Base-by-base conservation (phyloP, 2,329 filamentous ascomycete genomes). In the Thermothelomyces thermophilus region DNA sequence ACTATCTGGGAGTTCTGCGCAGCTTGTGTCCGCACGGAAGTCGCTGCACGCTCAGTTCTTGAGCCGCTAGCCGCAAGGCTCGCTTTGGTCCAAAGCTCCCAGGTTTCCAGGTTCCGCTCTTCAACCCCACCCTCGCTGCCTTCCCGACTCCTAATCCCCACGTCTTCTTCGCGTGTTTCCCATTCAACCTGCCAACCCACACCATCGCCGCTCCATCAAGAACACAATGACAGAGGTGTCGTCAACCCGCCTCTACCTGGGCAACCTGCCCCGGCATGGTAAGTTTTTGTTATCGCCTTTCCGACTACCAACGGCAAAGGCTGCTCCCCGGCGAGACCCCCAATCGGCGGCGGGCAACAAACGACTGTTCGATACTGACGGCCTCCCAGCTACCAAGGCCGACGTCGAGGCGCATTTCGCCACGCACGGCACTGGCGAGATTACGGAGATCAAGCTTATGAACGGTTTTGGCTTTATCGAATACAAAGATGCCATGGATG, bases 401-500 rank as follows among this genome's bases (percentile, higher is more conserved):
- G 91, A 98, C 69, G 86, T 98, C 69, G 90, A 97, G 74, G 82
- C 84, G 64, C 91, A 97, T 72, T 98, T 98, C 74, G 85, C 85
- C 69, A 89, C 84, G 65, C 90, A 96, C 83, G 93, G 91, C 67
- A 91, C 90, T 62, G 93, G 93, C 70, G 90, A 95, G 70, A 97
- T 98, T 68, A 93, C 87, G 61, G 93, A 98, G 75, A 91, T 98
- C 75, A 98, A 98, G 77, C 83, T 98, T 58, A 98, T 98, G 93
- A 97, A 95, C 68, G 93, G 93, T 65, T 98, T 98, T 68, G 93
- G 93, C 68, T 98, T 98, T 76, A 95, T 98, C 68, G 93, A 98
- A 72, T 98, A 97, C 73, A 94, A 96, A 72, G 93, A 97, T 74
- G 83, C 90, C 52, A 88, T 96, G 86, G 93, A 98, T 74, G 93